phyloP scores from a whole-genome alignment of 352 stramenopile genomes.

The Phytopythium oedochilum region DNA sequence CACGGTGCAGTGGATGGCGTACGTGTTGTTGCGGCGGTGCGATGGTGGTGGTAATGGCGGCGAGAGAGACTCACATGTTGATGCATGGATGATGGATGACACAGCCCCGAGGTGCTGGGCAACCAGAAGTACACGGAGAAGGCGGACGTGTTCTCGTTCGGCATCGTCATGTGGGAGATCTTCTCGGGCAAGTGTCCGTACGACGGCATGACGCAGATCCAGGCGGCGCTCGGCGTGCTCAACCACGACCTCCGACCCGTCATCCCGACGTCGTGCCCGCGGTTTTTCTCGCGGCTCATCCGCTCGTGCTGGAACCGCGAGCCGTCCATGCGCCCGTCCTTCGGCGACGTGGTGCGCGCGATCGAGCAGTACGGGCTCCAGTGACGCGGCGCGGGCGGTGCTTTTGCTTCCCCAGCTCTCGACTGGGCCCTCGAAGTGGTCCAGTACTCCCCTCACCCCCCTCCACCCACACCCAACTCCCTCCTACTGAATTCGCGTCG shows the following conservation, averaged over 20 bases:
- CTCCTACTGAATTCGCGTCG: not conserved
- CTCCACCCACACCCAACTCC: not conserved
- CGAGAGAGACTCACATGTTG: no score
- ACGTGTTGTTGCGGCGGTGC: conserved; percentile 21
- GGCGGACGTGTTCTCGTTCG: conserved; percentile 92
- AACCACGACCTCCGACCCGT: conserved; percentile 70
- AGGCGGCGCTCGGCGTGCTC: conserved; percentile 71
- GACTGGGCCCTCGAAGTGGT: not conserved
- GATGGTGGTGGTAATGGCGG: not conserved
- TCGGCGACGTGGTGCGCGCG: conserved; percentile 51
- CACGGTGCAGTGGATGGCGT: conserved; percentile 88
- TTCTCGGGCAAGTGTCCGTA: conserved; percentile 88
- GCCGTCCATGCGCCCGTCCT: conserved; percentile 63
- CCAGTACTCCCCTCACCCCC: not conserved
- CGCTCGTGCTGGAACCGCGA: conserved; percentile 74
- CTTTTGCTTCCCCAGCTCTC: not conserved
- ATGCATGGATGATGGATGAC: no score
- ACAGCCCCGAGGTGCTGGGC: conserved; percentile 82
- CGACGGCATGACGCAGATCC: conserved; percentile 88
- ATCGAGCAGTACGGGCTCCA: conserved; percentile 35
- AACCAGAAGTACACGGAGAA: conserved; percentile 93
- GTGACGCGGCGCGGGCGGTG: no score
- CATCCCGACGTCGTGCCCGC: conserved; percentile 57
- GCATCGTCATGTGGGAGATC: conserved; percentile 93
- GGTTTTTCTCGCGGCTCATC: conserved; percentile 73